Evolutionary conservation across 345 rosid genomes (phyloP), one percentile per base, ranked within the genome.

Genomic region (Syzygium aqueum): DNA sequence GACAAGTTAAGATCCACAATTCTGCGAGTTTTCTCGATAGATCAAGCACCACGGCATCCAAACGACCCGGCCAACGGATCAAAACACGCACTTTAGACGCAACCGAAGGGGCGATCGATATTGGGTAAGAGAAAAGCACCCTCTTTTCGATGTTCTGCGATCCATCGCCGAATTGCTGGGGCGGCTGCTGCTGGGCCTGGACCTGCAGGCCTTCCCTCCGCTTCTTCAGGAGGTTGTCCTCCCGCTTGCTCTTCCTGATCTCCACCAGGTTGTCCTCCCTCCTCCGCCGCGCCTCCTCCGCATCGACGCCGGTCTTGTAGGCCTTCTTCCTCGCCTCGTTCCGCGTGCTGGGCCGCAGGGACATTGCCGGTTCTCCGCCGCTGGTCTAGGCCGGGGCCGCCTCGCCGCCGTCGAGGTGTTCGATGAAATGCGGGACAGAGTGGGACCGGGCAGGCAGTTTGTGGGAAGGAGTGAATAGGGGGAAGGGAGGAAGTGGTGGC

Each of bases 241-340:
- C 97, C 19, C 97, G 92, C 88, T 95, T 94, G 89, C 88, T 95
- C 92, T 95, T 94, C 87, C 97, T 92, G 89, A 95, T 95, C 96
- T 94, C 96, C 67, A 95, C 96, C 91, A 95, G 90, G 80, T 95
- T 95, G 91, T 95, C 96, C 89, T 95, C 96, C 84, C 97, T 94
- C 89, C 95, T 86, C 90, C 97, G 89, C 77, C 95, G 88, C 51
- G 96, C 97, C 84, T 95, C 97, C n/a, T 95, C 97, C 73, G 93
- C 97, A 54, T 95, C 97, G 43, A 95, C 95, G 0, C 97, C 96
- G 10, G 93, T 92, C 88, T 94, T 95, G 92, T 95, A 95, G 50
- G 94, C 87, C 92, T 95, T 94, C 94, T 94, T 95, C 89, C 97
- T 88, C 43, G 91, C 93, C 91, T 95, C 94, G 80, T 94, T 90